Evolutionary conservation across 768 basidiomycete species (phyloP), one percentile per base, ranked within the genome.

Genomic region (Agrocybe pediades): DNA sequence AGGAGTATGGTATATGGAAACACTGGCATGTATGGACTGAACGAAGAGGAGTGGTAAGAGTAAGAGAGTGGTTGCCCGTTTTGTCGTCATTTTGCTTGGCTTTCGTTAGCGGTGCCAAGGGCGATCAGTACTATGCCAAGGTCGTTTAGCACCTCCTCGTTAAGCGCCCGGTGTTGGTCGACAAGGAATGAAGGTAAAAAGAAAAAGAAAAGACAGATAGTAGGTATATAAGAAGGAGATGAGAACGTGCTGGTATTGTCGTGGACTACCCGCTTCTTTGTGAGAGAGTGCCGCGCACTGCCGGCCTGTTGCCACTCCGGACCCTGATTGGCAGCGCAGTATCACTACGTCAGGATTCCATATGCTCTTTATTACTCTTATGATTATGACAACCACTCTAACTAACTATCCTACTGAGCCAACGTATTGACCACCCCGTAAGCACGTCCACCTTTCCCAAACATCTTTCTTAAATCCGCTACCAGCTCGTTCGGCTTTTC

Each of bases 401-500:
- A n/a, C n/a, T n/a, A n/a, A n/a, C n/a, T n/a, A n/a, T n/a, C n/a
- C n/a, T n/a, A n/a, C n/a, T n/a, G n/a, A n/a, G n/a, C n/a, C n/a
- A n/a, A n/a, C n/a, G n/a, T n/a, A n/a, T 66, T 52, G 11, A 83
- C 74, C 16, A 79, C 74, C 2, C 70, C 71, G 55, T 67, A 77
- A 2, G 78, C 80, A 29, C 74, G 74, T 0, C 83, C 80, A 17
- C 70, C 74, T 55, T 70, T 76, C 23, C 74, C 76, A 62, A 84
- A 85, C 81, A 85, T 84, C 61, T 67, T 76, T 29, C 76, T 66
- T 49, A 86, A 40, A 59, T 84, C 83, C 1, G 57, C 69, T 2
- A 69, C 82, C 13, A 86, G 67, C 4, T 67, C 64, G 8, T 72
- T 65, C 0, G 84, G 83, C 47, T 58, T 65, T 58, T 85, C 83